Evolutionary conservation across 2,329 filamentous ascomycete genomes (phyloP).

Genomic region (Hypoxylon sp.): DNA sequence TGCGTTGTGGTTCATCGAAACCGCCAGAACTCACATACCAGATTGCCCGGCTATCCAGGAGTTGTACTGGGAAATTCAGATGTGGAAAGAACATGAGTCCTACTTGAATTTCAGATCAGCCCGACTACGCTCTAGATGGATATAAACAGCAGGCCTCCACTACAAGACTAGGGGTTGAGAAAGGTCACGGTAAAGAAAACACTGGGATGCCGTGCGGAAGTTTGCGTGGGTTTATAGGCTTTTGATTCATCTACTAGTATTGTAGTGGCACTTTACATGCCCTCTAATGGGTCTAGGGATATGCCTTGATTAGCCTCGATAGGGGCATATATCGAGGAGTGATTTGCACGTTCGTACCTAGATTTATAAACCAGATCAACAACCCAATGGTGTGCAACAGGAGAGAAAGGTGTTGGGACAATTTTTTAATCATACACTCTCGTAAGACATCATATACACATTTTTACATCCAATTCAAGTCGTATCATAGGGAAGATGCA

Average conservation of each 20-base stretch:
- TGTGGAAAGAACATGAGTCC: no score
- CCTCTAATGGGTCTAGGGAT: not conserved
- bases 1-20: no score
- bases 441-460: constrained; percentile 11
- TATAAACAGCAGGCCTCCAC: no score
- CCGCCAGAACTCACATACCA: no score
- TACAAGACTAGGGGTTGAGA: not conserved
- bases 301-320: not conserved
- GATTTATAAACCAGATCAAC: not conserved
- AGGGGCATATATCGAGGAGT: no score
- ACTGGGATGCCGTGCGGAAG: not conserved
- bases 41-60: no score
- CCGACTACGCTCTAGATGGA: no score
- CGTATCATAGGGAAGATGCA: constrained; percentile 11
- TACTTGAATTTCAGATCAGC: no score
- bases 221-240: not conserved
- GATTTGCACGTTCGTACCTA: not conserved
- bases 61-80: no score
- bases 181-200: not conserved
- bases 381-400: not conserved
- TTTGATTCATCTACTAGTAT: not conserved
- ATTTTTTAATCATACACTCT: not conserved
- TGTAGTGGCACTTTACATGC: not conserved
- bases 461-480: not conserved
- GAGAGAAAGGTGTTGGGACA: not conserved